phyloP scores from a whole-genome alignment of 2,329 filamentous ascomycete genomes.

The Sphaerulina musiva region DNA sequence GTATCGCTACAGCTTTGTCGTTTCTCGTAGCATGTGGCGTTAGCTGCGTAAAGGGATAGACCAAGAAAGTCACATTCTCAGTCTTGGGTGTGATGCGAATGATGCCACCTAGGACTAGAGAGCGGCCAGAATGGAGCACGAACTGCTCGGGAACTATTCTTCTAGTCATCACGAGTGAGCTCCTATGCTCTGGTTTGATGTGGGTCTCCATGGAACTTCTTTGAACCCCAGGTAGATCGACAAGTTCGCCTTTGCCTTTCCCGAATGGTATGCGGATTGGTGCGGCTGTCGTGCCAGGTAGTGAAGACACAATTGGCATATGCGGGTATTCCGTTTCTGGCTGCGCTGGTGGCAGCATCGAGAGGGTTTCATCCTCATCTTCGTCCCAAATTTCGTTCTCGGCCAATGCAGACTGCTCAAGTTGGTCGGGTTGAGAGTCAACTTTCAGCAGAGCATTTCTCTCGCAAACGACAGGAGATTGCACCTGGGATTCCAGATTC shows the following conservation, averaged over 20 bases:
- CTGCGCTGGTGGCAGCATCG: conserved; percentile 69
- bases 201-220: conserved; percentile 66
- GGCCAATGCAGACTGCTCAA: neutral
- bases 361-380: conserved; percentile 25
- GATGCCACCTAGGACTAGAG: conserved; percentile 71
- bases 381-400: conserved; percentile 18
- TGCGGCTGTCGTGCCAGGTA: conserved; percentile 90
- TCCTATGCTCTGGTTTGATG: conserved; percentile 59
- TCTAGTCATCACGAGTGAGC: conserved; percentile 69
- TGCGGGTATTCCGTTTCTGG: conserved; percentile 67
- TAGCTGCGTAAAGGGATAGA: conserved; percentile 81
- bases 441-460: neutral
- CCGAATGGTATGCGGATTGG: conserved; percentile 91
- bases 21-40: conserved; percentile 69
- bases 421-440: neutral
- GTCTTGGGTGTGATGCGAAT: conserved; percentile 76
- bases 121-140: conserved; percentile 67
- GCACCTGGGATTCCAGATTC: neutral
- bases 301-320: conserved; percentile 77
- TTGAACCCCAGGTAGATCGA: conserved; percentile 82
- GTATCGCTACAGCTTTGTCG: conserved; percentile 69
- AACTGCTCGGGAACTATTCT: conserved; percentile 68
- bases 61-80: conserved; percentile 59
- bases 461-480: neutral
- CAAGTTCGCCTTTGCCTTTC: conserved; percentile 76